These are phyloP conservation scores for Komagataella kurtzmanii DNA, from an alignment of 805 yeast species.

Conservation along the genomic window DNA sequence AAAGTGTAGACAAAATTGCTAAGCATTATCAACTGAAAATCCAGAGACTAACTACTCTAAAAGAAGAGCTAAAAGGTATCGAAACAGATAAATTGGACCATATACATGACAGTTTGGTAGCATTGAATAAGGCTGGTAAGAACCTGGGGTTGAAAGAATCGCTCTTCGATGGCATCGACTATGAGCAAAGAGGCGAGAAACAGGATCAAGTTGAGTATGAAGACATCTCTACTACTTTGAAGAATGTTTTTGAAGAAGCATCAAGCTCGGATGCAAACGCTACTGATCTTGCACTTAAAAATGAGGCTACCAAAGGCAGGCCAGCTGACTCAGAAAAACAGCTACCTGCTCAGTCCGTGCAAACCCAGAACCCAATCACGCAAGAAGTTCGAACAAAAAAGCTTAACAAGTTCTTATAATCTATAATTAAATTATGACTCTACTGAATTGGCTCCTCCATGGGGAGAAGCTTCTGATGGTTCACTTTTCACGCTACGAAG, in stretches of 20 bases:
- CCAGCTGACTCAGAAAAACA: neutral
- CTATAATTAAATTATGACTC: neutral
- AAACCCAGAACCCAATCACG: neutral
- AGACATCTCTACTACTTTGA: neutral
- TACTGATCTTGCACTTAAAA: neutral
- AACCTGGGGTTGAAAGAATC: neutral
- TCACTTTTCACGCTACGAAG: neutral
- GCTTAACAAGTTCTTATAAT: neutral
- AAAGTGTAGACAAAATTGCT: neutral
- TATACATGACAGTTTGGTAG: neutral
- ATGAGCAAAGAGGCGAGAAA: neutral
- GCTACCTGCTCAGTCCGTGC: neutral
- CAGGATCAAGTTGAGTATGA: neutral
- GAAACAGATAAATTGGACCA: neutral
- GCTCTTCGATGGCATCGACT: neutral
- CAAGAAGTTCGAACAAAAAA: neutral
- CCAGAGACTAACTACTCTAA: neutral
- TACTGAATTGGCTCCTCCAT: neutral
- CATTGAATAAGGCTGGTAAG: neutral
- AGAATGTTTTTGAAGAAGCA: neutral
- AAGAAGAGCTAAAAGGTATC: neutral
- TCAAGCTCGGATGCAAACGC: neutral
- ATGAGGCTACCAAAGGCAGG: neutral
- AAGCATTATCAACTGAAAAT: neutral
- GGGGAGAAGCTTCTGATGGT: neutral